Evolutionary conservation across 2,329 filamentous ascomycete species (phyloP).

Genomic region (Paecilomyces sp.): DNA sequence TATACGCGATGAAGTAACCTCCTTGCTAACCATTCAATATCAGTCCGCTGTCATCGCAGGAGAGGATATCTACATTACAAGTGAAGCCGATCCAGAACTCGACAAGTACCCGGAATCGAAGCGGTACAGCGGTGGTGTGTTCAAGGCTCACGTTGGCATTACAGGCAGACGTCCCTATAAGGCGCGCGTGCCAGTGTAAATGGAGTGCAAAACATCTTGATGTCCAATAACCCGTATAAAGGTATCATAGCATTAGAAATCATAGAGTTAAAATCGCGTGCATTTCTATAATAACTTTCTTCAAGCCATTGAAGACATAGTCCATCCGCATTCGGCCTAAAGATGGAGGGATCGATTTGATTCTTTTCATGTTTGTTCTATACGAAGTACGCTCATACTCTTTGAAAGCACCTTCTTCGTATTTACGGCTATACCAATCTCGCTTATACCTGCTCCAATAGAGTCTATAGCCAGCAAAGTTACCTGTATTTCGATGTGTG

Average conservation of each 20-base stretch:
- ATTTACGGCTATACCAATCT: neutral
- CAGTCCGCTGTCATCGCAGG: constrained; percentile 74
- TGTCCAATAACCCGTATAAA: neutral
- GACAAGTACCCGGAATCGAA: constrained; percentile 56
- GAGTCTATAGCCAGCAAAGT: too few relatives aligned
- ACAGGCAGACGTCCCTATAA: constrained; percentile 56
- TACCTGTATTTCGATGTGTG: too few relatives aligned
- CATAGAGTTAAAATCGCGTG: neutral
- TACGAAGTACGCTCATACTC: neutral
- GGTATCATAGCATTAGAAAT: neutral
- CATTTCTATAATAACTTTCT: neutral
- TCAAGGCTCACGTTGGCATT: constrained; percentile 69
- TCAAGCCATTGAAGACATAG: neutral
- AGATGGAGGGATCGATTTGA: too few relatives aligned
- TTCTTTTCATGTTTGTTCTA: too few relatives aligned
- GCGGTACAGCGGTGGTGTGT: constrained; percentile 63
- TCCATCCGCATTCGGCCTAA: too few relatives aligned
- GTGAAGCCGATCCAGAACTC: constrained; percentile 61
- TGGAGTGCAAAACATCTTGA: neutral
- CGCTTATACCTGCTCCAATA: too few relatives aligned
- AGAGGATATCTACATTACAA: constrained; percentile 69
- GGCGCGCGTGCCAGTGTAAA: neutral
- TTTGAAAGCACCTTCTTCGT: neutral
- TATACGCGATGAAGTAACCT: neutral
- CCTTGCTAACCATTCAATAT: constrained; percentile 44